These are phyloP conservation scores for Mrakiaceae sp. DNA, from an alignment of 1,284 basidiomycete species.

Conservation along the genomic window DNA sequence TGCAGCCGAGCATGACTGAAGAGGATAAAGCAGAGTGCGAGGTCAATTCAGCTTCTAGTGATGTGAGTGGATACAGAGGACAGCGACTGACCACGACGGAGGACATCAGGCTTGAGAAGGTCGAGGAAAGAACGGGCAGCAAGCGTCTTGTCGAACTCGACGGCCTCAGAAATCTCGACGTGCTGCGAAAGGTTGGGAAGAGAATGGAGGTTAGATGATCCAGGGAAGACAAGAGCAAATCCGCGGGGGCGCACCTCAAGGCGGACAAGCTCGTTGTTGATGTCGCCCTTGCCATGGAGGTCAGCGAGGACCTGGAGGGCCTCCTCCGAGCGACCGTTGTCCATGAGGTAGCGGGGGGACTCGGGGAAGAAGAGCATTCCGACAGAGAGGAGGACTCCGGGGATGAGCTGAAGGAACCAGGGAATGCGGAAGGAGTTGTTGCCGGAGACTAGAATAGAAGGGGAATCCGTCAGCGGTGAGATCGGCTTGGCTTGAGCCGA, in stretches of 20 bases:
- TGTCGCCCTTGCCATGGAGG: slow-evolving; percentile 12
- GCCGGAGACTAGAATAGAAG: slow-evolving; percentile 41
- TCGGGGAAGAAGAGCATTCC: slow-evolving; percentile 43
- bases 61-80: too few species aligned
- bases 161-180: slow-evolving; percentile 59
- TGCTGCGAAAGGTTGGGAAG: slow-evolving; percentile 53
- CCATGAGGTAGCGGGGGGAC: slow-evolving; percentile 19
- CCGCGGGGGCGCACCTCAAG: slow-evolving; percentile 15
- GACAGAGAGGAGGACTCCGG: slow-evolving; percentile 53
- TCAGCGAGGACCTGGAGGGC: slow-evolving; percentile 18
- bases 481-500: too few species aligned
- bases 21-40: too few species aligned
- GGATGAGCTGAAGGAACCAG: slow-evolving; percentile 66
- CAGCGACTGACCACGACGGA: slow-evolving; percentile 38
- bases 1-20: slow-evolving; percentile 42
- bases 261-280: not conserved
- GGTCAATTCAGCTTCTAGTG: too few species aligned
- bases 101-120: slow-evolving; percentile 48
- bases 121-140: slow-evolving; percentile 61
- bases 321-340: slow-evolving; percentile 14
- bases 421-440: slow-evolving; percentile 61
- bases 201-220: slow-evolving; percentile 21
- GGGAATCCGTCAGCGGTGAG: too few species aligned
- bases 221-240: slow-evolving; percentile 19
- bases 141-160: slow-evolving; percentile 53